Conservation (phyloP, 305 asterid genomes). For the Fraxinus dipetala region DNA sequence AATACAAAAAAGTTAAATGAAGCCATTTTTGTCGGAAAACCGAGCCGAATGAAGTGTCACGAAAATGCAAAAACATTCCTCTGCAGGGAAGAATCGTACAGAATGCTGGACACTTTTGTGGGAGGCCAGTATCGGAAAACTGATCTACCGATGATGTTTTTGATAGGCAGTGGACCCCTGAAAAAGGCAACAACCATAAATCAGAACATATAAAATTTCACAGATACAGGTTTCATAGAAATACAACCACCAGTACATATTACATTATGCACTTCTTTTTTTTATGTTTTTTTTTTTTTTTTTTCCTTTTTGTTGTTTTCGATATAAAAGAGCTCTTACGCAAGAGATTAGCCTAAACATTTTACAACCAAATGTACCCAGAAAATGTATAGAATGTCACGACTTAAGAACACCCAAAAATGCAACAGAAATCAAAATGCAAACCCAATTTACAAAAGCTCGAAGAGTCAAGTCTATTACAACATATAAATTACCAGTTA, state of each 20-base stretch:
- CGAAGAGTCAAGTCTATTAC: background rate
- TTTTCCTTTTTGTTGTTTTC: background rate
- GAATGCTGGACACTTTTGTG: conserved; percentile 68
- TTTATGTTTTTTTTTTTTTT: background rate
- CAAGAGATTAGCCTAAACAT: background rate
- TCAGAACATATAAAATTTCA: background rate
- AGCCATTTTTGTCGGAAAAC: background rate
- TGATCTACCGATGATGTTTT: conserved; percentile 75
- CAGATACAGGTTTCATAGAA: background rate
- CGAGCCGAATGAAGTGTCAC: conserved; percentile 29
- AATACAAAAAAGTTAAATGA: background rate
- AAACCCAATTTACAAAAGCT: background rate
- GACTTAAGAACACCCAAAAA: background rate
- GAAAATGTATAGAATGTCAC: background rate
- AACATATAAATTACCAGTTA: conserved; percentile 33
- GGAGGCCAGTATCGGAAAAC: conserved; percentile 96
- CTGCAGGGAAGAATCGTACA: conserved; percentile 34
- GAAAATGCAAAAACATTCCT: conserved; percentile 42
- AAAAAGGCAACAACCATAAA: conserved; percentile 10
- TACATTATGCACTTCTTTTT: background rate
- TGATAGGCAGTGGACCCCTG: conserved; percentile 94
- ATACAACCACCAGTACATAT: background rate
- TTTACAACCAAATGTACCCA: background rate
- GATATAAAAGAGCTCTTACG: background rate
- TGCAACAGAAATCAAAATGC: background rate